Evolutionary conservation across 2,329 filamentous ascomycete genomes (phyloP).

Genomic region (Colletotrichum caudatum): DNA sequence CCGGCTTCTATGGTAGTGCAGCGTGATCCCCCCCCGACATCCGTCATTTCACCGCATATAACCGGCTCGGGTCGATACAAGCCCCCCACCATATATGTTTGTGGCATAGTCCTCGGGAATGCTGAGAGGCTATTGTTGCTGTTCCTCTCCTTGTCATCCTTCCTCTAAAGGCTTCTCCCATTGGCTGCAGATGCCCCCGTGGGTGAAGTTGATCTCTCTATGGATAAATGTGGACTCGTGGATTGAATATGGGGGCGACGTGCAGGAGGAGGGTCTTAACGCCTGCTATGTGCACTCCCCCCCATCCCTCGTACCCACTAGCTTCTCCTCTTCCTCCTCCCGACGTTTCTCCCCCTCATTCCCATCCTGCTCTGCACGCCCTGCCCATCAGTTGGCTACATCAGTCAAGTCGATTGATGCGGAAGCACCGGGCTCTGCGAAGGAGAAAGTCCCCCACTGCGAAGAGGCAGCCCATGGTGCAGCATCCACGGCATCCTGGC

Average conservation of each 20-base stretch:
- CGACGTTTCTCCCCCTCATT: not conserved
- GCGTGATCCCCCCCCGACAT: not conserved
- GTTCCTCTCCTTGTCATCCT: not conserved
- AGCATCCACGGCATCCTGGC: slow-evolving; percentile 56
- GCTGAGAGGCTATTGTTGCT: not conserved
- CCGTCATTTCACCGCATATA: slow-evolving; percentile 2
- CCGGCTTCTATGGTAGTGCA: slow-evolving; percentile 1
- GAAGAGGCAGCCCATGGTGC: slow-evolving; percentile 62
- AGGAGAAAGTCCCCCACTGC: slow-evolving; percentile 61
- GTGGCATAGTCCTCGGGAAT: not conserved
- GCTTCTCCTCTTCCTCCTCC: slow-evolving; percentile 13
- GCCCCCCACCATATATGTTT: not conserved
- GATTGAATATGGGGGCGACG: slow-evolving; percentile 4
- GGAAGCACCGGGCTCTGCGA: slow-evolving; percentile 16
- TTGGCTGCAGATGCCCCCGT: not conserved
- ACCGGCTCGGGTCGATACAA: not conserved
- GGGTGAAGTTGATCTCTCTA: not conserved
- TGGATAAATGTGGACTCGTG: slow-evolving; percentile 6
- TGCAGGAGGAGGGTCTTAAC: not conserved
- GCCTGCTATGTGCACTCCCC: slow-evolving; percentile 10
- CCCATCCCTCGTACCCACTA: slow-evolving; percentile 9
- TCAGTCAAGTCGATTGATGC: not conserved
- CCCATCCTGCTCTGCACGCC: slow-evolving; percentile 5
- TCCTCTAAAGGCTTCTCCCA: not conserved
- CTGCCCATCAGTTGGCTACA: slow-evolving; percentile 2